These are phyloP conservation scores for Nigrospora oryzae DNA, from an alignment of 2,329 filamentous ascomycete genomes.

Conservation along the genomic window DNA sequence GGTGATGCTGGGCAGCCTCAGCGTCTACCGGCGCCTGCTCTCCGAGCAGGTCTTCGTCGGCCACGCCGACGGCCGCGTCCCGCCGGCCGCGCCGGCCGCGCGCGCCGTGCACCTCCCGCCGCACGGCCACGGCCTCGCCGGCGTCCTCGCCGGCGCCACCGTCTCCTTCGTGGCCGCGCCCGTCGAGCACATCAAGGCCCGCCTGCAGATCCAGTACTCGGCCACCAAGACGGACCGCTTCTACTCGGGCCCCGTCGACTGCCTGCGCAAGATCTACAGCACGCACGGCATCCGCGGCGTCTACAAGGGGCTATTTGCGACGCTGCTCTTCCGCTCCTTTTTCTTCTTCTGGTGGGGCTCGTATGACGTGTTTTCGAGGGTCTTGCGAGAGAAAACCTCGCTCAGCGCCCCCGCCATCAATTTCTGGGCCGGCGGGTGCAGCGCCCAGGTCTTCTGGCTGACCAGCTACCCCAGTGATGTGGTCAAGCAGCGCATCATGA, in stretches of 20 bases:
- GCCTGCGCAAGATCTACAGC: constrained; percentile 59
- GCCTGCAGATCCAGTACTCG: constrained; percentile 89
- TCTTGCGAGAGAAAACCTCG: constrained; percentile 56
- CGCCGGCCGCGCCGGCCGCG: constrained; percentile 23
- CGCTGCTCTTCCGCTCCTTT: constrained; percentile 80
- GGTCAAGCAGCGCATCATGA: constrained; percentile 96
- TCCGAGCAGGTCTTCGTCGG: constrained; percentile 71
- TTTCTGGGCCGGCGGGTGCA: constrained; percentile 94
- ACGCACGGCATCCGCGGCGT: constrained; percentile 70
- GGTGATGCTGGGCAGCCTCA: constrained; percentile 84
- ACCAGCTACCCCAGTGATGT: constrained; percentile 88
- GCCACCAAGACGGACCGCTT: constrained; percentile 67
- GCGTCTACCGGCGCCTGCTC: constrained; percentile 77
- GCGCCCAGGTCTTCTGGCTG: constrained; percentile 91
- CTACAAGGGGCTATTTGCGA: constrained; percentile 79
- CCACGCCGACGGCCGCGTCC: constrained; percentile 19
- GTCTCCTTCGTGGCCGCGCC: constrained; percentile 90
- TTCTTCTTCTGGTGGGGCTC: constrained; percentile 99
- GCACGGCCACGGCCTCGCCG: constrained; percentile 79
- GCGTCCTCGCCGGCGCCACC: constrained; percentile 77
- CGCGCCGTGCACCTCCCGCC: constrained; percentile 47
- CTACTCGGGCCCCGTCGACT: constrained; percentile 85
- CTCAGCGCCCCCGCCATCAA: constrained; percentile 77
- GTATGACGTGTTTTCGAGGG: constrained; percentile 75
- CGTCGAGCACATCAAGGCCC: constrained; percentile 90